Evolutionary conservation across 495 filamentous ascomycete species (phyloP), one percentile per base, ranked within the genome.

Genomic region (Astrothelium subdiscretum): DNA sequence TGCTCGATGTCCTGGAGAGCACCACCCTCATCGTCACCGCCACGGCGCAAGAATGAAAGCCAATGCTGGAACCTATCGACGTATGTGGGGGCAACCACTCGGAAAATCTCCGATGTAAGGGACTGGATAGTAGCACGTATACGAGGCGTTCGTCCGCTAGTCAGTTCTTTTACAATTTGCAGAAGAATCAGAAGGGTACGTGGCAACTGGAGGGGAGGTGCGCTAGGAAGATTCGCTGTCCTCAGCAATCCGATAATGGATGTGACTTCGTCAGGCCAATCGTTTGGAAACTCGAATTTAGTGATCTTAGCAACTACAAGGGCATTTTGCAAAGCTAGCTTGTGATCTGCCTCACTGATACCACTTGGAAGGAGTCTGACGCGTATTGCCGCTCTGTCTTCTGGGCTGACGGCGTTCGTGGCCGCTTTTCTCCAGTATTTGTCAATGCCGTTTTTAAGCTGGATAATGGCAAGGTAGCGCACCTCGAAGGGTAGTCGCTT

Each of bases 361-460:
- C 87, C 86, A 58, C 85, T 85, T 63, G 87, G 78, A 3, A 97
- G 74, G 22, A 91, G 80, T 20, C 85, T 81, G 2, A 80, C 80
- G 58, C 92, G 86, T 58, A 98, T 90, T 26, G 79, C 71, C 8
- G 80, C 73, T 71, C 91, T 96, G 66, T 95, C 85, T 11, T 85
- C 81, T 63, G 88, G 85, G 10, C 73, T 77, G 43, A 97, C 88
- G 31, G 87, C 82, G 72, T 87, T 82, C 20, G 75, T 77, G 18
- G 87, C 81, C 2, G 83, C 85, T 68, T 84, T 87, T 43, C 94
- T 82, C 94, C 94, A 98, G 72, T 89, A 90, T 71, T 87, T 91
- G 68, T 97, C 92, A 69, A 96, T 89, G 29, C 90, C 94, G 72
- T 97, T 96, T 71, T 97, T 97, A 60, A 98, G 77, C 69, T 95